These are phyloP conservation scores for Acacia melanoxylon DNA, from an alignment of 306 rosid species.

Conservation along the genomic window DNA sequence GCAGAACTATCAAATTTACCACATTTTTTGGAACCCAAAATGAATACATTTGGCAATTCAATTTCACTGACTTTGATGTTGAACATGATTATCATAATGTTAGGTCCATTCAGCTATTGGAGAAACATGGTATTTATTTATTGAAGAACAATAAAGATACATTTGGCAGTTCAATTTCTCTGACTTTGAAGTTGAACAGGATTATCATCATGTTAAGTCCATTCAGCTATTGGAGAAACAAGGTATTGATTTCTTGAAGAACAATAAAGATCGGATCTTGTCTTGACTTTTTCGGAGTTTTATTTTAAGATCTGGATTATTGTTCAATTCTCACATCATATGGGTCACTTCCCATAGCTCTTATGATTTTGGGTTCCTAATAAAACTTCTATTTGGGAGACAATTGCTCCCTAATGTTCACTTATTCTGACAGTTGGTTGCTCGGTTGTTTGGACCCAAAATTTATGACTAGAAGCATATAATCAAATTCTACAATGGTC, in stretches of 20 bases:
- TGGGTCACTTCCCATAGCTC: neutral
- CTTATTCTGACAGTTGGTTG: neutral
- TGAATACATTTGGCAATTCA: no score
- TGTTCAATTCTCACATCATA: no score
- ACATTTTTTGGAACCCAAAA: no score
- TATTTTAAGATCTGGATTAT: neutral
- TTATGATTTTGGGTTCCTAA: slow-evolving; percentile 16
- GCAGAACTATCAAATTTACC: no score
- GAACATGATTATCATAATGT: no score
- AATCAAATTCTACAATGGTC: neutral
- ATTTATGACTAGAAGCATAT: slow-evolving; percentile 16
- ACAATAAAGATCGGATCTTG: neutral
- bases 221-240: neutral
- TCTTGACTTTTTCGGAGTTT: neutral
- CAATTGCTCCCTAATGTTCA: neutral
- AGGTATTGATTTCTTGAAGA: slow-evolving; percentile 3
- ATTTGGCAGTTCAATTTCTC: slow-evolving; percentile 7
- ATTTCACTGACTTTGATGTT: no score
- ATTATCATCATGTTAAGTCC: neutral
- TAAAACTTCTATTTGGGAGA: neutral
- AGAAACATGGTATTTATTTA: no score
- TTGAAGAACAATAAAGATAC: no score
- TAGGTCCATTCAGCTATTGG: no score
- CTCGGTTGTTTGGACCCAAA: neutral
- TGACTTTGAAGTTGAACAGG: neutral